A percentile compares a stretch with the other conserved stretches of the same genome.
Conservation (phyloP, 768 basidiomycete species). For the Ephemerocybe angulata region DNA sequence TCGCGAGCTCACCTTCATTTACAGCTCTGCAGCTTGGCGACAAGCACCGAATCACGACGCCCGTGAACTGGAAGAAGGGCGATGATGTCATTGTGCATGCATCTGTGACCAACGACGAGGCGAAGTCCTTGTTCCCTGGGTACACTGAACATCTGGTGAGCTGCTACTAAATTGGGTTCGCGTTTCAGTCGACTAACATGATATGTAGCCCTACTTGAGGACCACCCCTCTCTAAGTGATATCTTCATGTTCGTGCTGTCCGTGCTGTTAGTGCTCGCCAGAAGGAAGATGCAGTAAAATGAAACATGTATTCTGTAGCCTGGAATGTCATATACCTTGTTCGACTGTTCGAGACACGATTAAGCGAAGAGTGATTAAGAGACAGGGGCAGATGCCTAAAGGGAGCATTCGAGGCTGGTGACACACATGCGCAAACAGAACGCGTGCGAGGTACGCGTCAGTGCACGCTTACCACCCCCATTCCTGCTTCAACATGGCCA, state of each 20-base stretch:
- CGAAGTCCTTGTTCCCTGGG: conserved; percentile 86
- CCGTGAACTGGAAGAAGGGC: conserved; percentile 93
- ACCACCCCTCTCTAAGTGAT: conserved; percentile 58
- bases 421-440: conserved; percentile 14
- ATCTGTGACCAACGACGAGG: conserved; percentile 79
- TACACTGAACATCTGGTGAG: conserved; percentile 75
- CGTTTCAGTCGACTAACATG: background rate
- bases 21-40: conserved; percentile 86
- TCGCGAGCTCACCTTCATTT: conserved; percentile 14
- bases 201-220: conserved; percentile 76
- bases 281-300: too few species aligned
- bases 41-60: conserved; percentile 80
- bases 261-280: too few species aligned
- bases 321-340: background rate
- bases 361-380: background rate
- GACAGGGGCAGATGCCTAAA: background rate
- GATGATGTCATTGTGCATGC: conserved; percentile 94
- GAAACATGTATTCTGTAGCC: conserved; percentile 2
- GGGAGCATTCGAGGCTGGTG: background rate
- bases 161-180: background rate
- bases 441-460: conserved; percentile 15
- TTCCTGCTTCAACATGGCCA: conserved; percentile 55
- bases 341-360: too few species aligned
- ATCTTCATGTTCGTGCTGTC: background rate
- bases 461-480: conserved; percentile 22